Conservation (phyloP, 2,329 filamentous ascomycete genomes). For the Penicillium olsonii region DNA sequence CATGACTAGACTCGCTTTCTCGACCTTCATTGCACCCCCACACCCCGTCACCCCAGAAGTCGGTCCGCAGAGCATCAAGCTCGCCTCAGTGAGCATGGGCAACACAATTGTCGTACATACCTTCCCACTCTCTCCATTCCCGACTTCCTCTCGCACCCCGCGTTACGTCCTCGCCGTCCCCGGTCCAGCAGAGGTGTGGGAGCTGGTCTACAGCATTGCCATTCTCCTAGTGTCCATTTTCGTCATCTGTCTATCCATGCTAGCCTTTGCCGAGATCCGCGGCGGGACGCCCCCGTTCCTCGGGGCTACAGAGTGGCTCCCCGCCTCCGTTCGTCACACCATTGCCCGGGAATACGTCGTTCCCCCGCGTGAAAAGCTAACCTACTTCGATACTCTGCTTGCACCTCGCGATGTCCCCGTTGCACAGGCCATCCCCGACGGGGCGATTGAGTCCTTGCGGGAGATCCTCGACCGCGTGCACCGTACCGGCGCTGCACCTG, state of each 20-base stretch:
- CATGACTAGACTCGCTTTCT: slow-evolving; percentile 59
- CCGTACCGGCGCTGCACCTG: slow-evolving; percentile 21
- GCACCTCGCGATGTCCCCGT: slow-evolving; percentile 1
- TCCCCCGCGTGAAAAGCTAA: slow-evolving; percentile 18
- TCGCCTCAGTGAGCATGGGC: slow-evolving; percentile 78
- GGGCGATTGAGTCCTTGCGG: slow-evolving; percentile 23
- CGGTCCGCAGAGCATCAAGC: slow-evolving; percentile 65
- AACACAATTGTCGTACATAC: slow-evolving; percentile 79
- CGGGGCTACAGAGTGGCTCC: slow-evolving; percentile 58
- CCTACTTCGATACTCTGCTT: slow-evolving; percentile 19
- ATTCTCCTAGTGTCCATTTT: slow-evolving; percentile 63
- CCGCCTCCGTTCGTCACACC: slow-evolving; percentile 48
- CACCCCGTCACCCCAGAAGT: slow-evolving; percentile 51
- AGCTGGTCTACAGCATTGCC: slow-evolving; percentile 58
- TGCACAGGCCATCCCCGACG: slow-evolving; percentile 5
- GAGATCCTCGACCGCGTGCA: slow-evolving; percentile 32
- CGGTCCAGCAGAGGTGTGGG: slow-evolving; percentile 52
- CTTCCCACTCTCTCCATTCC: slow-evolving; percentile 63
- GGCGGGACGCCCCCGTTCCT: slow-evolving; percentile 60
- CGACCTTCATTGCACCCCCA: slow-evolving; percentile 54
- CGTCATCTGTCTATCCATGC: slow-evolving; percentile 63
- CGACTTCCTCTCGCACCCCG: slow-evolving; percentile 48
- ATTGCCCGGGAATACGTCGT: slow-evolving; percentile 43
- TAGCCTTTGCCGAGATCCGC: slow-evolving; percentile 62
- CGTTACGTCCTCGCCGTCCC: slow-evolving; percentile 72